A percentile compares a stretch with the other conserved stretches of the same genome.
Conservation (phyloP, 106 monocot species). For the Apostasia shenzhenica region DNA sequence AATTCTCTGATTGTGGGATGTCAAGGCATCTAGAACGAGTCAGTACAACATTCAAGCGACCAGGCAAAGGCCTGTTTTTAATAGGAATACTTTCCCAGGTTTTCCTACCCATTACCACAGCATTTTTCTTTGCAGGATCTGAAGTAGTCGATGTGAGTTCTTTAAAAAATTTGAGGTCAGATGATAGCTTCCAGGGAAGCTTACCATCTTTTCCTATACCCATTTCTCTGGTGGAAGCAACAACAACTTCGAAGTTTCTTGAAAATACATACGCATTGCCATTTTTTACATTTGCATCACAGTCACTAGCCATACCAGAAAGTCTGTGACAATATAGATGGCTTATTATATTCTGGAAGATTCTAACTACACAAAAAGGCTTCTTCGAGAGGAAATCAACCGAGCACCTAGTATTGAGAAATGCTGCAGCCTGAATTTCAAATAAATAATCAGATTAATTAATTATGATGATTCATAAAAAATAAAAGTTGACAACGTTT, state of each 20-base stretch:
- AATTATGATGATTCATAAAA: neutral
- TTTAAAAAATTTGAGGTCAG: slow-evolving; percentile 88
- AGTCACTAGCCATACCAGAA: slow-evolving; percentile 25
- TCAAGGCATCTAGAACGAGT: slow-evolving; percentile 90
- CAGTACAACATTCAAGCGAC: slow-evolving; percentile 83
- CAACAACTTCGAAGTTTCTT: slow-evolving; percentile 80
- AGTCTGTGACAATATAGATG: slow-evolving; percentile 2
- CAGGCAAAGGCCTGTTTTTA: slow-evolving; percentile 59
- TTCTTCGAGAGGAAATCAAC: neutral
- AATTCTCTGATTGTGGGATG: slow-evolving; percentile 67
- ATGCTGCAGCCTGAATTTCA: neutral
- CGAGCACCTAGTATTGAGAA: neutral
- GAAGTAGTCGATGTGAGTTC: slow-evolving; percentile 57
- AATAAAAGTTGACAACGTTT: neutral
- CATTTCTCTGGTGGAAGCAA: slow-evolving; percentile 74
- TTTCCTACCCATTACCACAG: slow-evolving; percentile 94
- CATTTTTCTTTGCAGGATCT: slow-evolving; percentile 88
- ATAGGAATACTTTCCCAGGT: slow-evolving; percentile 92
- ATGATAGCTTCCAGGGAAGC: slow-evolving; percentile 80
- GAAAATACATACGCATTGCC: slow-evolving; percentile 24
- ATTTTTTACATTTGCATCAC: slow-evolving; percentile 14
- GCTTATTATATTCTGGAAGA: slow-evolving; percentile 2
- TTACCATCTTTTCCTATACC: slow-evolving; percentile 90
- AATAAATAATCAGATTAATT: neutral
- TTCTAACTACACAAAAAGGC: neutral